Evolutionary conservation across 306 rosid species (phyloP), one percentile per base, ranked within the genome.

Genomic region (Trichosanthes cucumerina): DNA sequence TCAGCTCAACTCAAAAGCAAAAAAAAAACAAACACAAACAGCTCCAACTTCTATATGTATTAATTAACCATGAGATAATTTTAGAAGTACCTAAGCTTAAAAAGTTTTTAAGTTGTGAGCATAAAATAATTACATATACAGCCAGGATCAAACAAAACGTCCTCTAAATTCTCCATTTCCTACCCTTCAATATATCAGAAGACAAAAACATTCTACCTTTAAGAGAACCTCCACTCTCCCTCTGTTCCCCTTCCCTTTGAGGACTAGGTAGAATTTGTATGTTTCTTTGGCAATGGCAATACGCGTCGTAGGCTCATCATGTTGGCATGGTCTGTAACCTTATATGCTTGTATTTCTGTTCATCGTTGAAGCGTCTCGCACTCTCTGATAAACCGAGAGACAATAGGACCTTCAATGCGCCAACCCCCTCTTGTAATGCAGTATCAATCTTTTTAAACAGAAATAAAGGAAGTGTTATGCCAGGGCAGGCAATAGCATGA

Each of bases 301-400:
- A 21, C 6, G 21, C 21, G 21, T 3, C 7, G 16, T 24, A 56
- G 7, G 34, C 26, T 76, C 28, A 14, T 84, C 83, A 88, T 41
- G 85, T 79, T 68, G 91, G 90, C 80, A 87, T 65, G 3, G 84
- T 89, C 80, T 87, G 91, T 80, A 89, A 76, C 85, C 92, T 83
- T 6, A 90, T 49, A 87, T 92, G 94, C 84, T 90, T 94, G 84
- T 88, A 89, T 80, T 94, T 94, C 76, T 90, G 93, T 79, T 92
- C 94, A 13, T 79, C 77, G 88, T 92, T 91, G 84, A 92, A 94
- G 82, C 88, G 70, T 80, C 90, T 82, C 23, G 90, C 91, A 72
- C 89, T 88, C 86, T 86, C 85, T n/a, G 77, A 54, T 74, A 87
- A 83, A 65, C 95, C 96, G 79, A 66, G 83, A 23, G 83, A 86